These are phyloP conservation scores for Arachis hypogaea DNA, from an alignment of 306 rosid species.

Conservation along the genomic window DNA sequence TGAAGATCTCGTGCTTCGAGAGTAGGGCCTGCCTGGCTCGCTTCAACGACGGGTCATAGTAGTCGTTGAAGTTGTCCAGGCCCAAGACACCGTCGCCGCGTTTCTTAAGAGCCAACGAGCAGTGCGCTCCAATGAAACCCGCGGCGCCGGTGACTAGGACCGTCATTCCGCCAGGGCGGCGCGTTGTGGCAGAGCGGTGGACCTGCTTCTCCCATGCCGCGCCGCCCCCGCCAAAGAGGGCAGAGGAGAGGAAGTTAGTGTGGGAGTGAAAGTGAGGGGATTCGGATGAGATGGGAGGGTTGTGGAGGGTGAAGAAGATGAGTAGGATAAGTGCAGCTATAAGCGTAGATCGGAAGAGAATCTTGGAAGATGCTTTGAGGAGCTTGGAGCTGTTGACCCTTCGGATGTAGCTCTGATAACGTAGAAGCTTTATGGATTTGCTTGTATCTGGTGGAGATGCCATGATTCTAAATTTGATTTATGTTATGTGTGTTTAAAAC, in stretches of 20 bases:
- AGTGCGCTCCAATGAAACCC: constrained; percentile 88
- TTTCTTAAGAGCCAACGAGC: constrained; percentile 76
- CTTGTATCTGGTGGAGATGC: constrained; percentile 91
- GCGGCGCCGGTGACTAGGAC: constrained; percentile 88
- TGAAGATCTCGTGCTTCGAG: constrained; percentile 57
- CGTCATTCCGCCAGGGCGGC: constrained; percentile 68
- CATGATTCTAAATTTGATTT: constrained; percentile 39
- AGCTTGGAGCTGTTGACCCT: constrained; percentile 84
- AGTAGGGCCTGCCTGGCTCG: constrained; percentile 66
- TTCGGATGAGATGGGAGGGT: constrained; percentile 59
- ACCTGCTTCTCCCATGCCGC: constrained; percentile 85
- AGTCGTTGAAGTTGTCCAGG: constrained; percentile 77
- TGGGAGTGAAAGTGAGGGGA: constrained; percentile 45
- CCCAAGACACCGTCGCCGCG: constrained; percentile 92
- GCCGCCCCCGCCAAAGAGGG: constrained; percentile 75
- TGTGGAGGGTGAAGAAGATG: constrained; percentile 75
- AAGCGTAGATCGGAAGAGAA: constrained; percentile 84
- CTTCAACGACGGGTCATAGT: constrained; percentile 86
- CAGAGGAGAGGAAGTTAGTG: constrained; percentile 64
- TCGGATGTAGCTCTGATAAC: constrained; percentile 86
- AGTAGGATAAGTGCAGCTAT: constrained; percentile 65
- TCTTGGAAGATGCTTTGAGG: constrained; percentile 81
- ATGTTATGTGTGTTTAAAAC: background rate
- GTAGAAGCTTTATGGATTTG: constrained; percentile 79
- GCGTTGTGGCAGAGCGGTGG: constrained; percentile 71